Base-by-base conservation (phyloP, 768 basidiomycete genomes). In the Baorangia bicolor region DNA sequence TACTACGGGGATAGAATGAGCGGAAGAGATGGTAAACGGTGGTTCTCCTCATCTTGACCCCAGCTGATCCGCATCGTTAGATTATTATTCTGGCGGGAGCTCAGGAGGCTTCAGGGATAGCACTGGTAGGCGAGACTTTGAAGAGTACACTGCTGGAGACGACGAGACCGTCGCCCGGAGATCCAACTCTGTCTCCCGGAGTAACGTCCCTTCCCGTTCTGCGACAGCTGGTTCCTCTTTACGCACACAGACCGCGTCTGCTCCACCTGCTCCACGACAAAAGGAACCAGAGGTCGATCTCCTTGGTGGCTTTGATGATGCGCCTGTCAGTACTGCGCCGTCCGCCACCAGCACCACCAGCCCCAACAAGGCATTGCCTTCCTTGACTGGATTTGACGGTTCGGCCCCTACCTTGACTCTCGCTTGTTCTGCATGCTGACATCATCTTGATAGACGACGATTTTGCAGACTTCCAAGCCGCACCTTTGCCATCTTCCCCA, bases 131-230 rank as follows among this genome's bases (percentile, higher is more conserved):
- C 75, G 78, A 52, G 81, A 82, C 25, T 98, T 85, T 61, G 95
- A 98, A 64, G 95, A 98, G 69, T 99, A 99, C 71, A 91, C 96
- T 61, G 97, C 96, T 13, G 96, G 96, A 2, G 93, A 93, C 55
- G 95, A 98, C 57, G 94, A 96, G n/a, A 72, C 67, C 38, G 71
- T 63, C 55, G 66, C 40, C 58, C 74, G 67, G 58, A 78, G 71
- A 49, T 77, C 71, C 57, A 76, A 74, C 42, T 76, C 76, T 21
- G 38, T 77, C 42, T 64, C 73, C 21, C 63, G 63, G 31, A 75
- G 73, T 49, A 70, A 61, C 31, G 55, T 57, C 5, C 25, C 63
- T 51, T 58, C 75, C 12, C 64, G 67, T 20, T 58, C 69, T 27
- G 68, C 73, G 5, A 66, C 77, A 14, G 59, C 78, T 11, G 63